Percentiles rank a stretch among this genome's conserved stretches.
phyloP scores from a whole-genome alignment of 441 rosid genomes.

The Mallotus japonicus region DNA sequence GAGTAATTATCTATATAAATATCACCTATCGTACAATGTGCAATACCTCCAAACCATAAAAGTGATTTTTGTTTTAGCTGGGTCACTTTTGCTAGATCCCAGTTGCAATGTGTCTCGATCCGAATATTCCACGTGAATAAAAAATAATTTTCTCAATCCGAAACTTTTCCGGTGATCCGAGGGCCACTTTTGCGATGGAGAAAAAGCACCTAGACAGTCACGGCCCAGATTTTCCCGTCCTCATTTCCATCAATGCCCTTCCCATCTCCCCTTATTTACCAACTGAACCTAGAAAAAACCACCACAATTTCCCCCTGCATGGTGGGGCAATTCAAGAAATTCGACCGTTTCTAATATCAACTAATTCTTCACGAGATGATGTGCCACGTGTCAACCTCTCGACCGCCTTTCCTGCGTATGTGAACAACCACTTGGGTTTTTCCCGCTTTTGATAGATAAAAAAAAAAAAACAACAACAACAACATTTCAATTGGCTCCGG shows the following conservation, averaged over 20 bases:
- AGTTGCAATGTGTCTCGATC: background rate
- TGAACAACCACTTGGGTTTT: conserved; percentile 45
- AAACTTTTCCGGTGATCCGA: background rate
- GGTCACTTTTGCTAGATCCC: background rate
- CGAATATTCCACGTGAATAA: conserved; percentile 13
- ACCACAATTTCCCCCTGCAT: background rate
- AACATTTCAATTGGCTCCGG: background rate
- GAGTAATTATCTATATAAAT: too few species aligned
- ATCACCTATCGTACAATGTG: too few species aligned
- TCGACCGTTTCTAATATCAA: background rate
- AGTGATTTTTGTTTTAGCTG: background rate
- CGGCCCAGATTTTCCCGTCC: conserved; percentile 11
- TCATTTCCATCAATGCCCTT: conserved; percentile 23
- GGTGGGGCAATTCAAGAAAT: conserved; percentile 23
- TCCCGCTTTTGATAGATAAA: conserved; percentile 47
- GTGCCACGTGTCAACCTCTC: conserved; percentile 65
- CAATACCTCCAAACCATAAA: too few species aligned
- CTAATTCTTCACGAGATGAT: conserved; percentile 31
- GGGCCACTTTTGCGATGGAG: conserved; percentile 15
- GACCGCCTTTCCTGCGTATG: conserved; percentile 48
- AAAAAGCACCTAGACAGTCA: background rate
- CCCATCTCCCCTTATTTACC: background rate
- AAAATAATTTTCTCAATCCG: background rate
- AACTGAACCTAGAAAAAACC: background rate
- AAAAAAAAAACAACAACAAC: conserved; percentile 2